Evolutionary conservation across 768 basidiomycete species (phyloP), one percentile per base, ranked within the genome.

Genomic region (Epithele typhae): DNA sequence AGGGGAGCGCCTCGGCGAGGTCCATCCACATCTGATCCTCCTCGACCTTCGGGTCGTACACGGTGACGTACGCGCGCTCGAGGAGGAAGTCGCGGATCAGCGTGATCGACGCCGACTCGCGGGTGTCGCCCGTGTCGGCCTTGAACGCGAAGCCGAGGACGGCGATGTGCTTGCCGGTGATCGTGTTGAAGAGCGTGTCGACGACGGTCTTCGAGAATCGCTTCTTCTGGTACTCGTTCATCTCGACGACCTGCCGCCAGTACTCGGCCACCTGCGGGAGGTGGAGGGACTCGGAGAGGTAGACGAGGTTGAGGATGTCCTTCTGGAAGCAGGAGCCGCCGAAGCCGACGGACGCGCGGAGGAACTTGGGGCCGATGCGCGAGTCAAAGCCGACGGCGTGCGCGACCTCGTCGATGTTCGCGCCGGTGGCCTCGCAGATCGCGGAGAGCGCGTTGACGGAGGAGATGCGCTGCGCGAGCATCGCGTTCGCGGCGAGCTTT

Each of bases 261-360:
- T 99, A 99, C 15, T 84, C 87, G 24, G 95, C 96, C 22, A 99
- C 94, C 67, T 97, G 92, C 32, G 94, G 93, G 45, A 99, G 77
- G 69, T 98, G 92, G 45, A 92, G 70, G 53, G 87, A 92, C 71
- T 98, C 94, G 62, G 83, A 87, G 36, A 99, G 82, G 73, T 99
- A 99, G 37, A 98, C 96, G 52, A 99, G 76, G 74, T 99, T 99
- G 61, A 99, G 82, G 68, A 98, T 98, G 63, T 99, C 95, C 68
- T 99, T 98, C 72, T 98, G 95, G 89, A 99, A 99, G 73, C 95
- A 99, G 11, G 87, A 91, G 30, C 96, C 96, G 51, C 96, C 95
- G 59, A 99, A 99, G 18, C 96, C 95, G 59, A 96, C 93, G 40
- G 85, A 88, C 34, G 92, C 89, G 64, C 89, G 92, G 61, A 99